phyloP scores from a whole-genome alignment of 2,329 filamentous ascomycete genomes.

The Ophiostoma fasciatum region DNA sequence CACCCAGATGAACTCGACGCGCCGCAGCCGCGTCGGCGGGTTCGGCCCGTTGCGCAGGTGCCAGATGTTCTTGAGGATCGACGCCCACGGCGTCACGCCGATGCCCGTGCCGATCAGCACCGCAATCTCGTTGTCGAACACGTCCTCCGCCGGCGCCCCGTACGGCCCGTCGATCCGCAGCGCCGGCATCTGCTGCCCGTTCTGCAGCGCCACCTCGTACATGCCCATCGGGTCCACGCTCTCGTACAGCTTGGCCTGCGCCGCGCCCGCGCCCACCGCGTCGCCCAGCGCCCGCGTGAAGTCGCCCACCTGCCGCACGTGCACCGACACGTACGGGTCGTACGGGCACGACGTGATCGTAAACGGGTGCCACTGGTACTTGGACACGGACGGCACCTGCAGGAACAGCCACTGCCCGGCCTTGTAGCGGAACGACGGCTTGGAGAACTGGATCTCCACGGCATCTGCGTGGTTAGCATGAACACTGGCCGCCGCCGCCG shows the following conservation, averaged over 20 bases:
- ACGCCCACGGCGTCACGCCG: conserved; percentile 74
- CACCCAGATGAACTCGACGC: conserved; percentile 98
- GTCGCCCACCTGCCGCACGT: conserved; percentile 92
- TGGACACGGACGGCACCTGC: conserved; percentile 77
- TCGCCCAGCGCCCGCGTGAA: conserved; percentile 91
- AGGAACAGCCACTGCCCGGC: conserved; percentile 97
- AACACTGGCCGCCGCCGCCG: too few species aligned
- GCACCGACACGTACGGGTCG: conserved; percentile 86
- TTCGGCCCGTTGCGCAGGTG: conserved; percentile 83
- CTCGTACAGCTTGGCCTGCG: conserved; percentile 82
- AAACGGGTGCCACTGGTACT: conserved; percentile 94
- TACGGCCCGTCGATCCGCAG: conserved; percentile 92
- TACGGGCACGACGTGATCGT: conserved; percentile 97
- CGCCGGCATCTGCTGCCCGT: conserved; percentile 80
- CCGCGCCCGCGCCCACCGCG: conserved; percentile 76
- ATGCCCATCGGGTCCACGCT: conserved; percentile 85
- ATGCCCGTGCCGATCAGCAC: conserved; percentile 78
- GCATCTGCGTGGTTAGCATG: conserved; percentile 46
- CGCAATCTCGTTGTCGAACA: conserved; percentile 85
- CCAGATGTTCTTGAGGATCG: conserved; percentile 95
- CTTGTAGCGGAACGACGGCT: conserved; percentile 96
- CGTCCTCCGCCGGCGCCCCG: conserved; percentile 91
- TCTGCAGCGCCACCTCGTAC: conserved; percentile 92
- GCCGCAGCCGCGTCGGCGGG: conserved; percentile 72
- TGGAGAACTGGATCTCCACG: conserved; percentile 92